A percentile compares a stretch with the other conserved stretches of the same genome.
Conservation (phyloP, 371 early-diverging fungal genomes). For the Phascolomyces articulosus region DNA sequence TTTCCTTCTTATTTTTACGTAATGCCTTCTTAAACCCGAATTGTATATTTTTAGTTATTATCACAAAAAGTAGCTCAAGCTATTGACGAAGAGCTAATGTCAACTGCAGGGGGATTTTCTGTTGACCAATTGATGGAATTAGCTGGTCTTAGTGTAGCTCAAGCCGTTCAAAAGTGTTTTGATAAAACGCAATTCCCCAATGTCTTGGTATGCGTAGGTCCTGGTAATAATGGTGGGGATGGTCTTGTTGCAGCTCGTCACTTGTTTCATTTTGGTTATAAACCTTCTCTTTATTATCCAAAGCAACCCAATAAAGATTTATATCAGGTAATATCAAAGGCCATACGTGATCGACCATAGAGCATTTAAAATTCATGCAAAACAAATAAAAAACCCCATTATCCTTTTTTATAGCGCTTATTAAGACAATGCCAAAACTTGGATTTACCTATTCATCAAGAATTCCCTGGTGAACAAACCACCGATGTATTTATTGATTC, state of each 20-base stretch:
- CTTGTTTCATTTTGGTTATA: slow-evolving; percentile 85
- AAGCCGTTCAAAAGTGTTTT: slow-evolving; percentile 79
- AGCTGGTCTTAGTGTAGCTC: slow-evolving; percentile 91
- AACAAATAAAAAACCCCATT: too few species aligned
- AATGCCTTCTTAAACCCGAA: too few species aligned
- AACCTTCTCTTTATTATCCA: slow-evolving; percentile 78
- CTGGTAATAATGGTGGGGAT: slow-evolving; percentile 97
- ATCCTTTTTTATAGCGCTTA: too few species aligned
- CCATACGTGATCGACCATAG: too few species aligned
- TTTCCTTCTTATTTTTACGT: too few species aligned
- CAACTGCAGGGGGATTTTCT: slow-evolving; percentile 77
- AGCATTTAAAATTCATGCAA: too few species aligned
- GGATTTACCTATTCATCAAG: slow-evolving; percentile 61
- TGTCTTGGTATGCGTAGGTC: slow-evolving; percentile 80
- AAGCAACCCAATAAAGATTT: slow-evolving; percentile 72
- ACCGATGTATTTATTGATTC: slow-evolving; percentile 83
- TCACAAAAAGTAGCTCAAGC: slow-evolving; percentile 78
- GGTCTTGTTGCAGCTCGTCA: slow-evolving; percentile 94
- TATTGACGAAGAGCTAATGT: slow-evolving; percentile 88
- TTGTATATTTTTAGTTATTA: too few species aligned
- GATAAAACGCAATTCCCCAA: slow-evolving; percentile 46
- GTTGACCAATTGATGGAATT: slow-evolving; percentile 92
- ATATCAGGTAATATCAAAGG: slow-evolving; percentile 67
- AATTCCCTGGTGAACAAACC: slow-evolving; percentile 35
- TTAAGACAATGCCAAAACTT: slow-evolving; percentile 72